Evolutionary conservation across 176 grass and related monocot species (phyloP).

Genomic region (Oryza brachyantha): DNA sequence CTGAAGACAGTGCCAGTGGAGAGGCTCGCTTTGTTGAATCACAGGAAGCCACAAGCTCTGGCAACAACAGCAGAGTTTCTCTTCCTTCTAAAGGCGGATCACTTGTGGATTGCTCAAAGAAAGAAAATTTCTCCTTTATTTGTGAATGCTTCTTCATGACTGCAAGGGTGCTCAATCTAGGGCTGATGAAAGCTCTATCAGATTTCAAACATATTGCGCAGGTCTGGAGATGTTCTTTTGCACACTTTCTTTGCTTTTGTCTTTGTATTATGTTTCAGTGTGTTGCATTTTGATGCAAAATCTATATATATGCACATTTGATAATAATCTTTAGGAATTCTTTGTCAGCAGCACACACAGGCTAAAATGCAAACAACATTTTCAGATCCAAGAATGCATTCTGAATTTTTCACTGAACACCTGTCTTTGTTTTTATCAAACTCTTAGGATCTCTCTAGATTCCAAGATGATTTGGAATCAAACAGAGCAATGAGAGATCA

Average conservation of each 20-base stretch:
- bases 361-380: background rate
- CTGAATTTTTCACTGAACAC: slow-evolving; percentile 22
- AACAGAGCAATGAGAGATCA: slow-evolving; percentile 75
- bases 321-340: background rate
- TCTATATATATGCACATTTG: background rate
- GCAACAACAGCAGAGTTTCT: slow-evolving; percentile 37
- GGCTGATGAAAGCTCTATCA: slow-evolving; percentile 87
- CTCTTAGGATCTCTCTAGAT: slow-evolving; percentile 66
- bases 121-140: slow-evolving; percentile 90
- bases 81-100: slow-evolving; percentile 35
- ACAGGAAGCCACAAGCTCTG: slow-evolving; percentile 68
- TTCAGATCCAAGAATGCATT: background rate
- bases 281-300: background rate
- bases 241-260: background rate
- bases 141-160: slow-evolving; percentile 99
- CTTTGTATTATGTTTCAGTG: background rate
- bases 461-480: slow-evolving; percentile 78
- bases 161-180: slow-evolving; percentile 84
- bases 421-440: slow-evolving; percentile 31
- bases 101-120: slow-evolving; percentile 44
- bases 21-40: slow-evolving; percentile 50
- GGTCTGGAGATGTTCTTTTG: slow-evolving; percentile 48
- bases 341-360: background rate
- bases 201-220: slow-evolving; percentile 87
- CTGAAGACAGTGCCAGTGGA: slow-evolving; percentile 45